Percentiles rank a stretch among this genome's conserved stretches.
Conservation (phyloP, 192 early-diverging fungal genomes). For the Cladochytrium replicatum region DNA sequence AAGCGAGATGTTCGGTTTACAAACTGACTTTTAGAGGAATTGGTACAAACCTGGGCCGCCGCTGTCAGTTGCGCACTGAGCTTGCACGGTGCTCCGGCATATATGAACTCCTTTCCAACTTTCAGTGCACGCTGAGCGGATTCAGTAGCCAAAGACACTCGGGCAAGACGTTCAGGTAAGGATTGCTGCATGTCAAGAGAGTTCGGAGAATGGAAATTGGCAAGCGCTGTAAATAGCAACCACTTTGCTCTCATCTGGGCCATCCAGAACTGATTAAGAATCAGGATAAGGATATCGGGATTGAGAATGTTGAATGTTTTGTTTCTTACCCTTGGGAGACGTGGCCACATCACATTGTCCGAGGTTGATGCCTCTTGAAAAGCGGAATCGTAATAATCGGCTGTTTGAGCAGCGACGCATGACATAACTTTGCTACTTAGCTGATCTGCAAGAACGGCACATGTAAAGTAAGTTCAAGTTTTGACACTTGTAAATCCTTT, state of each 20-base stretch:
- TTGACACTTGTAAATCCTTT: not conserved
- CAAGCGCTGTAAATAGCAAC: conserved; percentile 35
- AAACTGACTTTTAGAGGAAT: not conserved
- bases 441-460: conserved; percentile 17
- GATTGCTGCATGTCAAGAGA: conserved; percentile 17
- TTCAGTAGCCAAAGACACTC: conserved; percentile 28
- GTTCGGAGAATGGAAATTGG: conserved; percentile 36
- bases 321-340: conserved; percentile 21
- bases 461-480: not conserved
- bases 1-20: not conserved
- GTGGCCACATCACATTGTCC: conserved; percentile 6
- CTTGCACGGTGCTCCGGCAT: conserved; percentile 22
- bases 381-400: conserved; percentile 46
- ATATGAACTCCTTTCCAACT: conserved; percentile 15
- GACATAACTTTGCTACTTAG: conserved; percentile 30
- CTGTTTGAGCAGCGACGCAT: conserved; percentile 31
- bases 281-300: not conserved
- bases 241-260: conserved; percentile 30
- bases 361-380: conserved; percentile 7
- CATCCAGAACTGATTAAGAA: conserved; percentile 8
- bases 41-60: conserved; percentile 4
- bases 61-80: conserved; percentile 16
- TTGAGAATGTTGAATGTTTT: not conserved
- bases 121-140: conserved; percentile 3
- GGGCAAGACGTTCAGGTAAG: conserved; percentile 34